Base-by-base conservation (phyloP, 1,139 yeast genomes). In the Lodderomyces theae region DNA sequence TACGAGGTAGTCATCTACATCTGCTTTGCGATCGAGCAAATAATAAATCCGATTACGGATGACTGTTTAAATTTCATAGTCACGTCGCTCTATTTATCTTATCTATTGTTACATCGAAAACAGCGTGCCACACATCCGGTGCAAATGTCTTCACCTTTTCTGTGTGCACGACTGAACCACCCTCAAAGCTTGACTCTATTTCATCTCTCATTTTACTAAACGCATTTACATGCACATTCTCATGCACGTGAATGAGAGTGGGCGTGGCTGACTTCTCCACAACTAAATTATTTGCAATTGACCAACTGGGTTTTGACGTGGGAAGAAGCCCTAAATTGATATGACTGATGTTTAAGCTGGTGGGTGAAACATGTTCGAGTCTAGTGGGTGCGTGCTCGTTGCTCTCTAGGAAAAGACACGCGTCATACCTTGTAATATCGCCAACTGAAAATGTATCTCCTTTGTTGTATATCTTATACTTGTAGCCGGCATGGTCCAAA, bases 121-220 rank as follows among this genome's bases (percentile, higher is more conserved):
- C 86, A 5, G 84, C 64, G 52, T 87, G 96, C 84, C 87, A 83
- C 2, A 87, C 78, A 38, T 83, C 94, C 0, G 96, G 96, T 0
- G 96, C 95, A 68, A 82, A 88, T 0, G 92, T 85, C 62, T 87
- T 87, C 42, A 88, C 85, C 49, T 68, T 77, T 45, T 82, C 85
- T 2, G 77, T 46, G 45, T 73, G 73, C 2, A 38, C 11, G 4
- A 60, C 50, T 2, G 29, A 35, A 3, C 57, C 49, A 4, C 40
- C 25, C 0, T 19, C 25, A 39, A 58, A 61, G 15, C 35, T 37
- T 1, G 41, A 17, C 8, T 31, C 33, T 2, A 49, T 49, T 6
- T 42, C 38, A 5, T 35, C 16, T 43, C 57, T 41, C 56, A 80
- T 73, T 1, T 40, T 26, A 0, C 60, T 65, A 16, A 85, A 57